Evolutionary conservation across 139 green algal genomes (phyloP).

Genomic region (Closterium sp.): DNA sequence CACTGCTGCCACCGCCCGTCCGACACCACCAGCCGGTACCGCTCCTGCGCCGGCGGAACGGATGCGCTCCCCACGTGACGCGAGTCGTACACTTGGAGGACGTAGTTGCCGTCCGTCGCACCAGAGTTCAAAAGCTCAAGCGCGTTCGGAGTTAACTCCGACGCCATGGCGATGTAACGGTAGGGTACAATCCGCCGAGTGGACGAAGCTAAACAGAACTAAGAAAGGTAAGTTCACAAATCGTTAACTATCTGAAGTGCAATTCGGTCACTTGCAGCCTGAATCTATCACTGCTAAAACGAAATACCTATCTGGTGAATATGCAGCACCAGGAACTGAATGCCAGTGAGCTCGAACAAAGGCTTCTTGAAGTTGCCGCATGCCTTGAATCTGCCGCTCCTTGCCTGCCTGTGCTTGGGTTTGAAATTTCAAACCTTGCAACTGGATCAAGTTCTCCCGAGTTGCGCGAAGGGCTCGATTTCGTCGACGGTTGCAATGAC

Average conservation of each 20-base stretch:
- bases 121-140: not conserved
- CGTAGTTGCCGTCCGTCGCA: not conserved
- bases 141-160: not conserved
- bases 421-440: not conserved
- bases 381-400: not conserved
- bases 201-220: not conserved
- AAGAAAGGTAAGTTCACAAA: not conserved
- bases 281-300: not conserved
- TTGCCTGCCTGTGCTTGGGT: not conserved
- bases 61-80: not conserved
- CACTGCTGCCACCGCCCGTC: slow-evolving; percentile 61
- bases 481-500: not conserved
- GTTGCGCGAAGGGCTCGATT: not conserved
- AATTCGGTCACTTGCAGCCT: not conserved
- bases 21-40: slow-evolving; percentile 66
- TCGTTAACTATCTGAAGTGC: not conserved
- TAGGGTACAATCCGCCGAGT: not conserved
- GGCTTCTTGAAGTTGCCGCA: not conserved
- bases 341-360: not conserved
- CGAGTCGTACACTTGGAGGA: not conserved
- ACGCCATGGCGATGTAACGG: not conserved
- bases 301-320: not conserved
- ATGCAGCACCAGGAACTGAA: not conserved
- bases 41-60: slow-evolving; percentile 21
- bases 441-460: no score